phyloP scores from a whole-genome alignment of 192 early-diverging fungal species.

The Gamsiella multidivaricata region DNA sequence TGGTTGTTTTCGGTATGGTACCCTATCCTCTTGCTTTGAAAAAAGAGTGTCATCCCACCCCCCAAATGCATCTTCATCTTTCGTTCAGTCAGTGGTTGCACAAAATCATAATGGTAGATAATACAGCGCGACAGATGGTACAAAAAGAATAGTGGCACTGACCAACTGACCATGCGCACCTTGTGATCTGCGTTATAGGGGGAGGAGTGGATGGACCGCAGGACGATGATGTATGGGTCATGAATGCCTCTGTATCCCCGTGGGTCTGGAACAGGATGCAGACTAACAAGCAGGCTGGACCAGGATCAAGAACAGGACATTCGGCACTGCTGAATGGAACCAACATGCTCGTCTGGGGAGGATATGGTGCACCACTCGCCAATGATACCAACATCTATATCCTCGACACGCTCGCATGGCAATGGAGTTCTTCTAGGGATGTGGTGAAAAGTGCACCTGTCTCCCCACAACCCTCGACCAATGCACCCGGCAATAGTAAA shows the following conservation, averaged over 20 bases:
- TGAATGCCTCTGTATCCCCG: constrained; percentile 52
- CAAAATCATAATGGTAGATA: too few relatives aligned
- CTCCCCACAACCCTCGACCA: not conserved
- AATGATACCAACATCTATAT: constrained; percentile 74
- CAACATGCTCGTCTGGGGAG: constrained; percentile 76
- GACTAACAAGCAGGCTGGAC: constrained; percentile 56
- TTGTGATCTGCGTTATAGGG: constrained; percentile 27
- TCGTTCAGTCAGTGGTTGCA: not conserved
- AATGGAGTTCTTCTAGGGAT: constrained; percentile 64
- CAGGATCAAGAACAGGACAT: constrained; percentile 69
- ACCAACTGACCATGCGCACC: constrained; percentile 9
- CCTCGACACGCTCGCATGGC: constrained; percentile 66
- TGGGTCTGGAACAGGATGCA: constrained; percentile 50
- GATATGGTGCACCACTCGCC: constrained; percentile 57
- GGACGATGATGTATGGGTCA: constrained; percentile 61
- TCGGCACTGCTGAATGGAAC: constrained; percentile 65
- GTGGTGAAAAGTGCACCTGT: constrained; percentile 7
- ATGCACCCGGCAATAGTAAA: not conserved
- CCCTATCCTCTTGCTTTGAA: not conserved
- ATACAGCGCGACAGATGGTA: too few relatives aligned
- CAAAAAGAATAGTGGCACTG: constrained; percentile 12
- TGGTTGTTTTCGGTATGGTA: constrained; percentile 73
- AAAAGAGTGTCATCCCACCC: not conserved
- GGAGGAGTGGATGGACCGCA: constrained; percentile 52
- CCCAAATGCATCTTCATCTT: not conserved